Evolutionary conservation across 179 eudicot species (phyloP), one percentile per base, ranked within the genome.

Genomic region (Camellia oleifera): DNA sequence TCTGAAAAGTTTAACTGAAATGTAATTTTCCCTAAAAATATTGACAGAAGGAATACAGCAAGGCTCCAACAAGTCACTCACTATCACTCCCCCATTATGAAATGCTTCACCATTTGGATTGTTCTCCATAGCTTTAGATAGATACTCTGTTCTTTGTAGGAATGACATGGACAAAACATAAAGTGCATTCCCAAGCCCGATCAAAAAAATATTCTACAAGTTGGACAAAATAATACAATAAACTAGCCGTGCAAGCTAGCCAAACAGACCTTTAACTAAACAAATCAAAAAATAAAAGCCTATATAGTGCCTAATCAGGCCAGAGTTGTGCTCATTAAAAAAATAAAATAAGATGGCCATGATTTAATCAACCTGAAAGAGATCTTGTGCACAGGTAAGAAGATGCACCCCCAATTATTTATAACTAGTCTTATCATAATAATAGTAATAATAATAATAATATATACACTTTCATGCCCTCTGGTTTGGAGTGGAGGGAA

Each of bases 401-500:
- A 86, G 86, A 93, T 93, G 93, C 80, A 84, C 82, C 83, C 42
- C 6, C 45, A 83, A 83, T 73, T 81, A 64, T 77, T 80, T 53
- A 67, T 8, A 32, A 42, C 80, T 32, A 32, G 40, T 32, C 73
- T 32, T 57, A 20, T 7, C 9, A 11, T 44, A 53, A 50, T 45
- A 76, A 61, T 3, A 26, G 3, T 60, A 60, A 61, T 61, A 15
- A 15, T 5, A 61, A 61, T n/a, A 61, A 17, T 10, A 26, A 73
- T 53, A 78, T 76, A 14, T 32, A 57, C 9, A 74, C 54, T 77
- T 80, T 87, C 88, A 86, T 84, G 81, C 87, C 84, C 78, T 87
- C 54, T 64, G 90, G 97, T 85, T 93, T 88, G 90, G 88, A 88
- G 85, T 85, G 86, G 83, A 86, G 95, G 94, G 90, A 86, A 89